Conservation (phyloP, 169 alveolate species). For the Cryptosporidium felis region DNA sequence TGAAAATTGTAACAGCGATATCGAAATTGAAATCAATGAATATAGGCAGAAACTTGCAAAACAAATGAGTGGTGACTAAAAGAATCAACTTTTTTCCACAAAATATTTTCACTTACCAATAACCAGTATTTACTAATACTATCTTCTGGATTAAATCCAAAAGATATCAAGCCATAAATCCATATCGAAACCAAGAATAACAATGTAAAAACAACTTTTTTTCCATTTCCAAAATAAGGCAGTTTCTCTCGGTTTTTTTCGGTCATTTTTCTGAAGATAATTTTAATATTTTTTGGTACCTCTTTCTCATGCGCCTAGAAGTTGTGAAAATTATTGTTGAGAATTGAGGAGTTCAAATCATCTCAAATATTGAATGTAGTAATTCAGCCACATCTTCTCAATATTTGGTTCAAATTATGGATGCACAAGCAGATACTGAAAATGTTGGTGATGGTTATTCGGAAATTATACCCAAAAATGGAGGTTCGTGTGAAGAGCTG, state of each 20-base stretch:
- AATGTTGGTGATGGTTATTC: too few species aligned
- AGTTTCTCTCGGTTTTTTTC: not conserved
- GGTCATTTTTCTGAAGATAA: not conserved
- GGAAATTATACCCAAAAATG: too few species aligned
- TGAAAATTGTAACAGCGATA: conserved; percentile 44
- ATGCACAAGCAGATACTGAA: too few species aligned
- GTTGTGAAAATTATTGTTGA: not conserved
- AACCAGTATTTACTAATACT: conserved; percentile 11
- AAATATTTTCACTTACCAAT: conserved; percentile 6
- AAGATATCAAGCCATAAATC: conserved; percentile 32
- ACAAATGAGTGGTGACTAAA: conserved; percentile 25
- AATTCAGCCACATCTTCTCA: too few species aligned
- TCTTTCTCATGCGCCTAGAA: conserved; percentile 14
- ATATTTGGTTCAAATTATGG: too few species aligned
- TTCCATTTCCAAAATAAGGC: conserved; percentile 52
- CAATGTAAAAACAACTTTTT: conserved; percentile 3
- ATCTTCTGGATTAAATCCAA: not conserved
- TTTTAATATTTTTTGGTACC: not conserved
- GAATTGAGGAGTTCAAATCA: not conserved
- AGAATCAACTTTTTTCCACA: not conserved
- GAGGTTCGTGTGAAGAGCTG: not conserved
- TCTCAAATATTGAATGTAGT: not conserved
- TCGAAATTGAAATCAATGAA: conserved; percentile 30
- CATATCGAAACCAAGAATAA: not conserved
- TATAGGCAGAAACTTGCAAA: conserved; percentile 8